Conservation (phyloP, 306 rosid species). For the Glycine tomentella region DNA sequence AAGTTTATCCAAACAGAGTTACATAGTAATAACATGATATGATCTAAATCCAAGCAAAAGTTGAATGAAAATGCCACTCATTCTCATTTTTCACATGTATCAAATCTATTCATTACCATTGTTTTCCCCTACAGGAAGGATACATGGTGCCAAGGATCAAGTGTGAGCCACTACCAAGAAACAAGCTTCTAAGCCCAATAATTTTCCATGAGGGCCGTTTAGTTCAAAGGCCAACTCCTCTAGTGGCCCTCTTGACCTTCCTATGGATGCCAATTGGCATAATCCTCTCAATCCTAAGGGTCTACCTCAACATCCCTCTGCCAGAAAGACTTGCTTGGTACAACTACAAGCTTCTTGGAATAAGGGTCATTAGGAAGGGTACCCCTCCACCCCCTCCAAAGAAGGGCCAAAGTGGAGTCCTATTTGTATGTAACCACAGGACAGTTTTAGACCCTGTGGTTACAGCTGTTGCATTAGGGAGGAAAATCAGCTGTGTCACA, state of each 20-base stretch:
- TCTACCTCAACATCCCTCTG: conserved; percentile 74
- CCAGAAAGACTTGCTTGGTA: conserved; percentile 77
- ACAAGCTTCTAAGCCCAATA: conserved; percentile 80
- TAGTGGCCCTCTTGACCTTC: conserved; percentile 68
- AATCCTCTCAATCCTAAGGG: conserved; percentile 71
- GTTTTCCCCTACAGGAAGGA: conserved; percentile 67
- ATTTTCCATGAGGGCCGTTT: conserved; percentile 92
- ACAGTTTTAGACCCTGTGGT: conserved; percentile 88
- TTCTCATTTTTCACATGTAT: not conserved
- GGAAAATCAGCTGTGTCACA: conserved; percentile 90
- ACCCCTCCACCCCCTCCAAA: conserved; percentile 83
- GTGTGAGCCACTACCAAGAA: conserved; percentile 72
- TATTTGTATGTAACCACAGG: conserved; percentile 86
- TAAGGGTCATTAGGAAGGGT: conserved; percentile 73
- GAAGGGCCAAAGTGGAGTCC: conserved; percentile 77
- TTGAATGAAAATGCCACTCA: not conserved
- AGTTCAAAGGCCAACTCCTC: conserved; percentile 84
- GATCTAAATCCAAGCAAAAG: not conserved
- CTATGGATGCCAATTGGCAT: conserved; percentile 88
- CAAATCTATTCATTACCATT: not conserved
- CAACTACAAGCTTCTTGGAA: conserved; percentile 72
- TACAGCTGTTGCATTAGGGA: conserved; percentile 70
- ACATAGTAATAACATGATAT: too few relatives aligned
- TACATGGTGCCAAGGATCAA: conserved; percentile 71
- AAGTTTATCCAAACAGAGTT: too few relatives aligned